Evolutionary conservation across 805 yeast species (phyloP), one percentile per base, ranked within the genome.

Genomic region (Pichia cabralensis): DNA sequence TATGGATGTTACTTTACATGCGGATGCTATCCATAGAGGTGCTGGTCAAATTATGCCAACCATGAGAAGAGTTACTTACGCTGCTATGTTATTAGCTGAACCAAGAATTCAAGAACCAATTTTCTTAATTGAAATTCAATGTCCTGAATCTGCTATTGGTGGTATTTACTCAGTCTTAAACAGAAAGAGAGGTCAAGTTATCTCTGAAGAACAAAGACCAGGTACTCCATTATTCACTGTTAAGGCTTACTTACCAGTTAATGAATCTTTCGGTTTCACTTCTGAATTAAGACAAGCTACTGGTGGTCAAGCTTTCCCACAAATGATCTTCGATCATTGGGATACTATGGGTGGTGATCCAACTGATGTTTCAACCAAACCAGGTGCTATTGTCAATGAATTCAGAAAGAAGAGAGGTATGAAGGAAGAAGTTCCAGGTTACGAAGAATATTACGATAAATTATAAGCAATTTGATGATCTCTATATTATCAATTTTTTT

Each of bases 271-370:
- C 81, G 98, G 98, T 82, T 89, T 89, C 95, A 81, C 95, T 59
- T 92, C 94, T 76, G 95, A 88, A 62, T 81, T 89, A 64, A 85
- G 98, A 79, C 96, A 89, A 75, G 96, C 97, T 64, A 89, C 98
- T 62, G 96, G 96, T 83, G 98, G 98, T 71, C 98, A 89, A 79
- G 98, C 98, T 69, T 89, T 89, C 98, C 98, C 98, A 73, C 97
- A 89, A 76, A 77, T 92, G 94, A 94, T 92, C 69, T 92, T 89
- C 71, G 97, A 92, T 70, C 98, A 89, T 70, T 89, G 97, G 97
- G 73, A 85, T 52, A 68, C 84, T 58, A 72, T 92, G 75, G 61
- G 63, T 54, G 95, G 96, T 69, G 92, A 86, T 69, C 94, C 94
- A 64, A 70, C 81, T 53, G 97, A 89, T 71, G 79, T 88, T 63